phyloP scores from a whole-genome alignment of 495 filamentous ascomycete genomes.

The Penicillium manginii region DNA sequence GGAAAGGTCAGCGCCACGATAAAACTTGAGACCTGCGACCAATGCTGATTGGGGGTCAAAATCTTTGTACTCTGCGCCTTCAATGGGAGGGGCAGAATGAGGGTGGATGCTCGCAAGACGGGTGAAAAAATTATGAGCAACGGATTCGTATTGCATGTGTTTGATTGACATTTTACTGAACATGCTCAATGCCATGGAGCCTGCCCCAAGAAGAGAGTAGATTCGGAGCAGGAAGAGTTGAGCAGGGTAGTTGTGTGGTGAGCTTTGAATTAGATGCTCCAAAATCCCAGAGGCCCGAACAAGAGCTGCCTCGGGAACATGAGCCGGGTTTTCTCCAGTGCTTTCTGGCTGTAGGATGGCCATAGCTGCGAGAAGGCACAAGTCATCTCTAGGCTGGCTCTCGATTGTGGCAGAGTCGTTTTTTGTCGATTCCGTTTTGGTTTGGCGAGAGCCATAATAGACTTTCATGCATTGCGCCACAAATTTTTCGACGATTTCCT shows the following conservation, averaged over 20 bases:
- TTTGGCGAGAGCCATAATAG: slow-evolving; percentile 36
- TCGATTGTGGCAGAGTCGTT: slow-evolving; percentile 47
- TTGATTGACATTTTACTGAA: slow-evolving; percentile 63
- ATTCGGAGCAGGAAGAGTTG: slow-evolving; percentile 58
- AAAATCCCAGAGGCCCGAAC: slow-evolving; percentile 57
- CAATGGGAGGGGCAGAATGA: slow-evolving; percentile 44
- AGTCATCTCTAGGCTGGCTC: slow-evolving; percentile 60
- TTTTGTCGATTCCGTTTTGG: slow-evolving; percentile 6
- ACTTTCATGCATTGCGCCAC: slow-evolving; percentile 50
- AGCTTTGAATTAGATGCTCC: slow-evolving; percentile 51
- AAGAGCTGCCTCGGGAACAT: slow-evolving; percentile 41
- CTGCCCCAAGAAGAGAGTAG: slow-evolving; percentile 57
- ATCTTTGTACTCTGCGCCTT: slow-evolving; percentile 46
- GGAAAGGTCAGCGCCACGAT: slow-evolving; percentile 39
- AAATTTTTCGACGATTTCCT: slow-evolving; percentile 45
- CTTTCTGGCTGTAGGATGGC: slow-evolving; percentile 48
- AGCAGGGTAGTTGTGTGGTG: slow-evolving; percentile 62
- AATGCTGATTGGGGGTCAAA: slow-evolving; percentile 48
- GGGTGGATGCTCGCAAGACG: slow-evolving; percentile 62
- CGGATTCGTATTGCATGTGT: slow-evolving; percentile 61
- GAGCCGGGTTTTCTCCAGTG: slow-evolving; percentile 19
- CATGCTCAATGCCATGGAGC: slow-evolving; percentile 54
- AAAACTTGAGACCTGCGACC: slow-evolving; percentile 46
- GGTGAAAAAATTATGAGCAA: slow-evolving; percentile 61
- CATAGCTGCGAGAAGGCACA: slow-evolving; percentile 61